Evolutionary conservation across 805 yeast genomes (phyloP), one percentile per base, ranked within the genome.

Genomic region (Teunomyces pallodes): DNA sequence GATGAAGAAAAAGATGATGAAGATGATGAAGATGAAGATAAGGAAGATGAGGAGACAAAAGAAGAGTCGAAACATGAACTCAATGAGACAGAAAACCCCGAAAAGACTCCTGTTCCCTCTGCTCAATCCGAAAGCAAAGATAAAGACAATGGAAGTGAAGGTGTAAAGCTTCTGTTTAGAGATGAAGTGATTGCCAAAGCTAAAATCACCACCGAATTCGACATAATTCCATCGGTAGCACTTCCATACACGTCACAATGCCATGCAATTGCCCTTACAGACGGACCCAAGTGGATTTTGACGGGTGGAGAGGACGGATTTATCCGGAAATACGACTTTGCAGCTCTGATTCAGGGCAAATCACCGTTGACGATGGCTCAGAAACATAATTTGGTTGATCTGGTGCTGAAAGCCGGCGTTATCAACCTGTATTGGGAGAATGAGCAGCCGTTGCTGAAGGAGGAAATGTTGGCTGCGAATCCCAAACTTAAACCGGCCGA

Each of bases 301-400:
- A 85, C 96, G 0, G 99, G 99, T 16, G 98, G 98, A 8, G 92
- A 87, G 54, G 99, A 94, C 65, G 99, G 99, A 4, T 88, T 83
- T 58, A 87, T 94, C 30, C 74, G 99, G 42, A 90, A 87, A 61
- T 94, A 86, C 68, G 96, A 94, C 66, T 85, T 94, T 53, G 77
- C 84, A 35, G 86, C 85, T 30, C 86, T 97, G 1, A 79, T 94
- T 20, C 91, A 87, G 58, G 97, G 97, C 13, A 87, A 86, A 55
- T 74, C 86, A 5, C 92, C 94, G 4, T 72, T 94, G 45, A 92
- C 98, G 0, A 87, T 90, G 51, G 90, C 96, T 2, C 99, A 94
- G 64, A 82, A 82, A 59, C 98, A 94, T 65, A 86, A 88, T 43
- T 74, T 90, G 43, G 90, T 90, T 20, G 99, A 94, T 62, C 80